Base-by-base conservation (phyloP, 2,329 filamentous ascomycete genomes). In the Cordyceps fumosorosea region DNA sequence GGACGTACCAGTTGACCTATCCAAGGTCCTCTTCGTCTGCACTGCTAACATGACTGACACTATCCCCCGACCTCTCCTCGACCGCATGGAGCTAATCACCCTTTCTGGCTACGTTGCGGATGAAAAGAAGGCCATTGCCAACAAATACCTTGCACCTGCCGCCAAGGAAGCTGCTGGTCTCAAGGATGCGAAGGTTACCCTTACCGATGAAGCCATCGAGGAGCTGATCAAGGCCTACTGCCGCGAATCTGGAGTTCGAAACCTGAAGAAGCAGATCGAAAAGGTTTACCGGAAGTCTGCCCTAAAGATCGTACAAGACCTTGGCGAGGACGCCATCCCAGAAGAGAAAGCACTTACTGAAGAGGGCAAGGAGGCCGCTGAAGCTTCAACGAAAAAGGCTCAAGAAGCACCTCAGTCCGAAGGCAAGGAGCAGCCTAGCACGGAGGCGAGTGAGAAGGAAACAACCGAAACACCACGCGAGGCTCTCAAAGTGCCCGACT, bases 41-140 rank as follows among this genome's bases (percentile, higher is more conserved):
- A 99, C 95, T 16, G 95, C 95, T 64, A 99, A 99, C 75, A 96
- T 98, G 89, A 96, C 93, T 0, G 95, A 99, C 70, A 99, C 95
- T 0, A 99, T 99, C 65, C 95, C 95, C 18, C 86, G 93, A 48
- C 96, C 95, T 3, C 82, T 99, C 0, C 83, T 98, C 18, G 95
- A 99, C 73, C 89, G 95, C 68, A 99, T 99, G 95, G 95, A 99
- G 75, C 86, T 98, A 69, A 99, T 99, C 67, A 87, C 96, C 65
- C 83, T 99, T 2, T 98, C 93, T 42, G 95, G 95, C 12, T 99
- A 99, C 71, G 93, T 99, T 56, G 88, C 93, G 0, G 93, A 99
- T 67, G 95, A 99, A 81, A 99, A 99, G 83, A 97, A 96, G 87
- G 93, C 95, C 3, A 99, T 99, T 70, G 95, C 95, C 3, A 89